These are phyloP conservation scores for Aeschynomene evenia DNA, from an alignment of 306 rosid species.

Conservation along the genomic window DNA sequence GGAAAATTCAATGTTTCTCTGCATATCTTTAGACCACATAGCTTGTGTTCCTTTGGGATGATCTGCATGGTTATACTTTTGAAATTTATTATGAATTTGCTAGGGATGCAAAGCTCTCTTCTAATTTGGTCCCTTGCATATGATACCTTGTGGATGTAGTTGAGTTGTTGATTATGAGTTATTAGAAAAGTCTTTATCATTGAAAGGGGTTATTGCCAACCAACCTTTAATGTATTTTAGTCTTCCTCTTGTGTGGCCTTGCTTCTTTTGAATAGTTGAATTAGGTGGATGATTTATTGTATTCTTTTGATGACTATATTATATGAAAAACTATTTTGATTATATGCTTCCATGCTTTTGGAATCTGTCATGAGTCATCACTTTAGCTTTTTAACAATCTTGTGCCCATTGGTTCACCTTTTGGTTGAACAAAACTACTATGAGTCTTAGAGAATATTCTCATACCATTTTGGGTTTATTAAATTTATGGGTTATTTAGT, in stretches of 20 bases:
- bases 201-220: constrained; percentile 29
- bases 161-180: constrained; percentile 33
- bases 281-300: constrained; percentile 26
- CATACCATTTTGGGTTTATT: not conserved
- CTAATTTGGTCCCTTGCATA: constrained; percentile 3
- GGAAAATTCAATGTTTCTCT: constrained; percentile 13
- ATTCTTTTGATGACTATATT: constrained; percentile 10
- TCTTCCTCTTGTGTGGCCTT: constrained; percentile 23
- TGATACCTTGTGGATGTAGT: constrained; percentile 20
- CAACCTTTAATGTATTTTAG: constrained; percentile 23
- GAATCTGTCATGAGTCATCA: not conserved
- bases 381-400: constrained; percentile 5
- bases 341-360: constrained; percentile 26
- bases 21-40: not conserved
- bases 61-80: not conserved
- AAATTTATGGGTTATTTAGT: not conserved
- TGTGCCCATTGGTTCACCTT: constrained; percentile 23
- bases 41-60: constrained; percentile 2
- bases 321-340: constrained; percentile 28
- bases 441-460: constrained; percentile 22
- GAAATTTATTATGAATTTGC: not conserved
- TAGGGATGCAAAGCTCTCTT: not conserved
- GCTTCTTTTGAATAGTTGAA: constrained; percentile 9
- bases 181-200: constrained; percentile 23
- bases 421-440: constrained; percentile 7